Base-by-base conservation (phyloP, 192 early-diverging fungal genomes). In the Blastocladiella britannica region DNA sequence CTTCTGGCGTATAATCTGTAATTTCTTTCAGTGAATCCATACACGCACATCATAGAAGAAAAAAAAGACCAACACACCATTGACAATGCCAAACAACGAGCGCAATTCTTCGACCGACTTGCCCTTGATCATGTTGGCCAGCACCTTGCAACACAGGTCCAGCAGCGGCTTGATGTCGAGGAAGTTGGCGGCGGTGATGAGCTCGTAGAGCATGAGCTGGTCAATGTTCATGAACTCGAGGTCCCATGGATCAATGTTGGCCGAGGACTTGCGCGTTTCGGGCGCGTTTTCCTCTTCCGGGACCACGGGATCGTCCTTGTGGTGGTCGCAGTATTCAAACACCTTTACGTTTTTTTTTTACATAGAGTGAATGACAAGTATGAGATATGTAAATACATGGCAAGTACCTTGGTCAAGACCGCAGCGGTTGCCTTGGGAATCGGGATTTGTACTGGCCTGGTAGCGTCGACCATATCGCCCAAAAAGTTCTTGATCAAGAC, bases 71-170 rank as follows among this genome's bases (percentile, higher is more conserved):
- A n/a, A n/a, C n/a, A n/a, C n/a, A n/a, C n/a, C n/a, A n/a, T 91
- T 86, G 37, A 72, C 71, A 62, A 97, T 95, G 72, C 96, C 94
- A 71, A 98, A 98, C 67, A 85, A 85, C 60, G 81, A 82, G 56
- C 93, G 79, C 60, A 97, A 93, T 70, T 93, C 82, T 54, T 94
- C 85, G 15, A 89, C 83, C 8, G 80, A 71, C 73, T 96, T 95
- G 29, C 89, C 88, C 67, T 89, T 87, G 70, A 98, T 85, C 88
- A 93, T 88, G 65, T 93, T 94, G 55, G 94, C 94, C 37, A 96
- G 88, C 4, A 89, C 90, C 75, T 94, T 95, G 77, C 94, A 98
- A 7, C 89, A 88, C 56, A 98, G 75, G 70, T 98, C 91, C 53
- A 98, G 72, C 51, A 98, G 77, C 9, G 88, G 86, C 69, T 93